Conservation (phyloP, 768 basidiomycete species). For the Pleurotus cornucopiae region DNA sequence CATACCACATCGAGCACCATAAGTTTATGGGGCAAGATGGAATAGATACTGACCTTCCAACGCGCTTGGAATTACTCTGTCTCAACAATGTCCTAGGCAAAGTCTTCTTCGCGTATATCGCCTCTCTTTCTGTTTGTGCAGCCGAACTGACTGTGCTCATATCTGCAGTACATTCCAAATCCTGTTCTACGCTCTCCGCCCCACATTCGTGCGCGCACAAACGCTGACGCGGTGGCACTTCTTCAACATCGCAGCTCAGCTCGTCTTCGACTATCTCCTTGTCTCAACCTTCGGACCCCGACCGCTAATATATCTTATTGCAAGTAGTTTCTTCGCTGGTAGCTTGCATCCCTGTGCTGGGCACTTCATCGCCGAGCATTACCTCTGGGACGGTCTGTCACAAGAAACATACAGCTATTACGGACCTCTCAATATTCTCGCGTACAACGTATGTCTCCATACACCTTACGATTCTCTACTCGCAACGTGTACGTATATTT, state of each 20-base stretch:
- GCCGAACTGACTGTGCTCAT: not conserved
- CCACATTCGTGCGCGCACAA: slow-evolving; percentile 87
- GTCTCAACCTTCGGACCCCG: slow-evolving; percentile 36
- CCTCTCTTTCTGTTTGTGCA: not conserved
- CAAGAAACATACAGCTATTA: slow-evolving; percentile 99
- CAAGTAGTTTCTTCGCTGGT: slow-evolving; percentile 94
- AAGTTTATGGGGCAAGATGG: slow-evolving; percentile 95
- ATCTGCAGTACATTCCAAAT: slow-evolving; percentile 87
- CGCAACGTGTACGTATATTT: not conserved
- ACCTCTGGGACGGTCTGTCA: slow-evolving; percentile 85
- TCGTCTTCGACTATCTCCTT: slow-evolving; percentile 70
- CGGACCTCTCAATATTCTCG: slow-evolving; percentile 82
- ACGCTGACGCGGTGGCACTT: slow-evolving; percentile 80
- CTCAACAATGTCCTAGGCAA: slow-evolving; percentile 97
- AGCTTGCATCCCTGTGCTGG: slow-evolving; percentile 94
- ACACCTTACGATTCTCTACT: not conserved
- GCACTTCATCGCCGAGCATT: slow-evolving; percentile 98
- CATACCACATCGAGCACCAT: slow-evolving; percentile 95
- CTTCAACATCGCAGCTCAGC: slow-evolving; percentile 66
- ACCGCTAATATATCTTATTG: slow-evolving; percentile 76
- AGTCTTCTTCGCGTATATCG: slow-evolving; percentile 89
- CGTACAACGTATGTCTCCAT: slow-evolving; percentile 76
- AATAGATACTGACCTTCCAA: slow-evolving; percentile 93
- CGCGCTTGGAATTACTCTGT: slow-evolving; percentile 74
- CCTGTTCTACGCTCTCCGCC: slow-evolving; percentile 94